Evolutionary conservation across 164 flowering plant genomes (phyloP).

Genomic region (Brasenia schreberi): DNA sequence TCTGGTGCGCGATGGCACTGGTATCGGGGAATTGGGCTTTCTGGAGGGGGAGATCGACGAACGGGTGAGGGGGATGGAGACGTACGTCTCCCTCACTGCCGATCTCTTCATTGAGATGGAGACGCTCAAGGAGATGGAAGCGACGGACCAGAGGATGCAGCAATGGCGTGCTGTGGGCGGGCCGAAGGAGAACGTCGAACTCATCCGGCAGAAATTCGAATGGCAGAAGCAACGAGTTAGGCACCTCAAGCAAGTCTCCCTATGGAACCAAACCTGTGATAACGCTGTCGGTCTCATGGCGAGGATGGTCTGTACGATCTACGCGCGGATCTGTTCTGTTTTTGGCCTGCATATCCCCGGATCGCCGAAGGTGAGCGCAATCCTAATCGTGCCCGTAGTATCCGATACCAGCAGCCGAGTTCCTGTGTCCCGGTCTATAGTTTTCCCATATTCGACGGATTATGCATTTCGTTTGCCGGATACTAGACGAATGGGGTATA

Average conservation of each 20-base stretch:
- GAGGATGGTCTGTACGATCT: constrained; percentile 25
- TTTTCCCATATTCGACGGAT: not conserved
- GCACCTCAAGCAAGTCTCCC: constrained; percentile 23
- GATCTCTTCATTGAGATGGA: constrained; percentile 25
- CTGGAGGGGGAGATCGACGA: constrained; percentile 19
- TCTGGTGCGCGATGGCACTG: constrained; percentile 7
- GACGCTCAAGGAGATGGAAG: constrained; percentile 35
- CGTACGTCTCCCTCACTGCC: constrained; percentile 25
- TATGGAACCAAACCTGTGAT: constrained; percentile 56
- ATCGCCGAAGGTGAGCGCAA: constrained; percentile 11
- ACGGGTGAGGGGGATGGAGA: constrained; percentile 42
- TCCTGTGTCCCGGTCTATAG: not conserved
- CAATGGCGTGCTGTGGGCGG: constrained; percentile 17
- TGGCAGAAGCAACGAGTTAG: constrained; percentile 32
- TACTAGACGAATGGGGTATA: constrained; percentile 8
- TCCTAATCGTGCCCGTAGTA: not conserved
- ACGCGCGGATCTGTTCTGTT: constrained; percentile 34
- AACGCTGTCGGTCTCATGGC: constrained; percentile 45
- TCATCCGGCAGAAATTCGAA: constrained; percentile 27
- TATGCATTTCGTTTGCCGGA: not conserved
- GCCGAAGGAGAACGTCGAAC: constrained; percentile 16
- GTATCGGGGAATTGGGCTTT: constrained; percentile 12
- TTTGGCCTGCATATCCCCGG: constrained; percentile 36
- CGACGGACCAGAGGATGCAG: constrained; percentile 28
- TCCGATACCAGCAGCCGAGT: not conserved